Base-by-base conservation (phyloP, 2,329 filamentous ascomycete genomes). In the Alternaria sp. region DNA sequence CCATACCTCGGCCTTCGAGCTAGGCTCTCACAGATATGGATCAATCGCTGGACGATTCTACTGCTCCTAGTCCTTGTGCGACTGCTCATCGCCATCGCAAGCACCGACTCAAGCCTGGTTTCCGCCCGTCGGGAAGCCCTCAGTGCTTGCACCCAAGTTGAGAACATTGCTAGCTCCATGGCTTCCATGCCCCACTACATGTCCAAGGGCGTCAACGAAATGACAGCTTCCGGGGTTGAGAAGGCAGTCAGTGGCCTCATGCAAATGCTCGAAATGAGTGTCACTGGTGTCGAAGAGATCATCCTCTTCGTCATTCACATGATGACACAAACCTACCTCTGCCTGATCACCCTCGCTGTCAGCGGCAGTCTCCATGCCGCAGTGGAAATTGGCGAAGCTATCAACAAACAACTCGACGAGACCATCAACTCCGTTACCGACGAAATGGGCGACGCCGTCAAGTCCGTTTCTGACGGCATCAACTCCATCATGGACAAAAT, bases 131-230 rank as follows among this genome's bases (percentile, higher is more conserved):
- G 83, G 57, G 89, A 97, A 83, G 94, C 95, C 25, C 86, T 97
- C 54, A 90, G 92, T 54, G 93, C 94, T 66, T 99, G 95, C 79
- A 93, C 90, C 59, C 91, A 92, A 77, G 94, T 98, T 49, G 94
- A 99, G 82, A 92, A 92, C 68, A 88, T 97, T 69, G 95, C 94
- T 65, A 97, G 93, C 77, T 87, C 93, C 62, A 94, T 99, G 92
- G 95, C 94, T 40, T 98, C 95, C 38, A 97, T 98, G 93, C 95
- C 95, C 59, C 91, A 97, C 80, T 98, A 97, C 81, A 89, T 98
- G 76, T 92, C 94, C 2, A 84, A 86, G 53, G 95, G 95, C 56
- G 90, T 97, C 76, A 99, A 99, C 80, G 87, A 92, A 60, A 82
- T 98, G 69, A 91, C 92, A 8, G 92, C 93, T 32, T 85, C 85